phyloP scores from a whole-genome alignment of 2,329 filamentous ascomycete genomes.

The Incumbomyces delicatus region DNA sequence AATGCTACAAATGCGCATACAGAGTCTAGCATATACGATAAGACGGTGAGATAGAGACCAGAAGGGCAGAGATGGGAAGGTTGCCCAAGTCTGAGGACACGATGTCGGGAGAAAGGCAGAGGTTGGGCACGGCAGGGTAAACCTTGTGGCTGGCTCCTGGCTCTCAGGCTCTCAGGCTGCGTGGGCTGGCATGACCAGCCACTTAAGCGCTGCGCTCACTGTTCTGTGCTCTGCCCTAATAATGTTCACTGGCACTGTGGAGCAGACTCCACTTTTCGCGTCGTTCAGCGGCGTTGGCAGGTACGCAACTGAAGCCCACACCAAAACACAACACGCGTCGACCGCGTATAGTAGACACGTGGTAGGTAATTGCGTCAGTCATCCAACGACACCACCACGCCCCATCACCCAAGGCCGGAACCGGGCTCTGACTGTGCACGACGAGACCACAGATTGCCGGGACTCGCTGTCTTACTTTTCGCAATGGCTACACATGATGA shows the following conservation, averaged over 20 bases:
- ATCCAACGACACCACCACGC: neutral
- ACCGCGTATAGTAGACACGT: conserved; percentile 6
- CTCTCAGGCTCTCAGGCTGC: neutral
- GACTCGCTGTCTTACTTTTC: neutral
- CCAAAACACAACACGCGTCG: neutral
- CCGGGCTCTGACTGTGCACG: too few species aligned
- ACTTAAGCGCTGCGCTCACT: too few species aligned
- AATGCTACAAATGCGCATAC: neutral
- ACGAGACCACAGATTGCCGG: neutral
- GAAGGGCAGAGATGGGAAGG: neutral
- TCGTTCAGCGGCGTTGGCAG: neutral
- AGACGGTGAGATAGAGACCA: neutral
- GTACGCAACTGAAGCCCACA: neutral
- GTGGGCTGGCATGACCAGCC: too few species aligned
- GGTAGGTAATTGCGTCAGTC: conserved; percentile 4
- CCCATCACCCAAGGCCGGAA: neutral
- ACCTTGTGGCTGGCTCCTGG: neutral
- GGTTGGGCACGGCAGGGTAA: neutral
- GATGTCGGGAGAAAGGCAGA: neutral
- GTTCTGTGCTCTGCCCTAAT: too few species aligned
- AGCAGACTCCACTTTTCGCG: neutral
- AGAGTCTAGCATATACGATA: conserved; percentile 4
- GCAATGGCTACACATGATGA: conserved; percentile 5
- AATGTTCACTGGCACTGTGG: neutral
- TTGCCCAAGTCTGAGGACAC: neutral